Evolutionary conservation across 768 basidiomycete species (phyloP).

Genomic region (Boletus sp.): DNA sequence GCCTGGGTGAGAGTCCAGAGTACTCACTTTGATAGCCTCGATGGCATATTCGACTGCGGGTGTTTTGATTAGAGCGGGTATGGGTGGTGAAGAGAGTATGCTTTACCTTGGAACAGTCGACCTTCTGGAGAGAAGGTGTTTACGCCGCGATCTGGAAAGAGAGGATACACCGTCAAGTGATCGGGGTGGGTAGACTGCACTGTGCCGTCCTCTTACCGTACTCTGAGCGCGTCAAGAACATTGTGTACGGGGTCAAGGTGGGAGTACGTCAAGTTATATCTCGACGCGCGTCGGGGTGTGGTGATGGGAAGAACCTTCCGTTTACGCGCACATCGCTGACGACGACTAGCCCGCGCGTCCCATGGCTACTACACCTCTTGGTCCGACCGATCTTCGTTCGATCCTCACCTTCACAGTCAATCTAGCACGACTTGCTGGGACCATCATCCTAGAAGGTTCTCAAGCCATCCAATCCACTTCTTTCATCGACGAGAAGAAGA

Average conservation of each 20-base stretch:
- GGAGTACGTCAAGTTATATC: slow-evolving; percentile 7
- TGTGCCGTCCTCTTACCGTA: slow-evolving; percentile 54
- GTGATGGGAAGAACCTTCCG: slow-evolving; percentile 31
- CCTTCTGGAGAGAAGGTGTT: slow-evolving; percentile 99
- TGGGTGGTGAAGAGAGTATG: not conserved
- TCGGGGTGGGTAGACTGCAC: not conserved
- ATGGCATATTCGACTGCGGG: slow-evolving; percentile 95
- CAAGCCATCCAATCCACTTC: slow-evolving; percentile 61
- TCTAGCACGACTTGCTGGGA: slow-evolving; percentile 70
- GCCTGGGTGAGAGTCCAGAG: not conserved
- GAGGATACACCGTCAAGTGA: not conserved
- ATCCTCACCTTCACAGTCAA: slow-evolving; percentile 64
- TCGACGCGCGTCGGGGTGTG: slow-evolving; percentile 32
- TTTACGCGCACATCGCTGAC: slow-evolving; percentile 6
- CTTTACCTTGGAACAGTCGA: slow-evolving; percentile 92
- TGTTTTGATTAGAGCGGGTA: slow-evolving; percentile 12
- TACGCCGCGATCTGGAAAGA: slow-evolving; percentile 79
- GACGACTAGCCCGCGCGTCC: not conserved
- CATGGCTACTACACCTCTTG: slow-evolving; percentile 21
- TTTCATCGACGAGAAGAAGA: slow-evolving; percentile 78
- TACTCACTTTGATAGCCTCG: slow-evolving; percentile 89
- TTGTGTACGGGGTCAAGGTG: slow-evolving; percentile 32
- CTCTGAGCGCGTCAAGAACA: slow-evolving; percentile 96
- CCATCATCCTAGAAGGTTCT: slow-evolving; percentile 71
- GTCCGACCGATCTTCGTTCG: slow-evolving; percentile 45